These are phyloP conservation scores for Saturnispora hagleri DNA, from an alignment of 805 yeast genomes.

Conservation along the genomic window DNA sequence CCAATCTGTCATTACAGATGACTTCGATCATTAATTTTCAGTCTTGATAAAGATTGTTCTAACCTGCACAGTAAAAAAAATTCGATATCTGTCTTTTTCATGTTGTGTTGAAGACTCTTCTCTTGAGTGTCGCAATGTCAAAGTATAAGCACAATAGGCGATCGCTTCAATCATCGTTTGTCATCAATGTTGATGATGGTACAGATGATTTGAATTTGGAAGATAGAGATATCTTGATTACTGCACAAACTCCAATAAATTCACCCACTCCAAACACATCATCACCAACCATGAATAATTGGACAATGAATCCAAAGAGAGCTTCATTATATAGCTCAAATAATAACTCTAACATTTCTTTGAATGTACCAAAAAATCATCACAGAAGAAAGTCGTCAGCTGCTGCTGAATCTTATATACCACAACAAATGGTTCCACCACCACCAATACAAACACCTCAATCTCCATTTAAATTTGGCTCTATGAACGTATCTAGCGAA, in stretches of 20 bases:
- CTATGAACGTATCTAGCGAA: conserved; percentile 31
- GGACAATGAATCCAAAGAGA: conserved; percentile 5
- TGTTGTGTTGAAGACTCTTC: neutral
- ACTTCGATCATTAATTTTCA: conserved; percentile 53
- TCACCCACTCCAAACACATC: conserved; percentile 6
- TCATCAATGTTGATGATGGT: conserved; percentile 1
- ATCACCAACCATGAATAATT: conserved; percentile 2
- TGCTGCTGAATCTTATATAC: conserved; percentile 17
- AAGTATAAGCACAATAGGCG: conserved; percentile 8
- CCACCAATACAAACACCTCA: conserved; percentile 14
- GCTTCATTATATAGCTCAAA: conserved; percentile 14
- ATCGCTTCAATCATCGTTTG: conserved; percentile 11
- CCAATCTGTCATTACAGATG: conserved; percentile 68
- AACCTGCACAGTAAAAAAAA: neutral
- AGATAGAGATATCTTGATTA: neutral
- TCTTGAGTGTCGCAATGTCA: neutral
- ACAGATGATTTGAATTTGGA: neutral
- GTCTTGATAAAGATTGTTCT: neutral
- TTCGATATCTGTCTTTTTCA: neutral
- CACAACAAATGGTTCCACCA: conserved; percentile 14
- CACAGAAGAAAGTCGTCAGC: conserved; percentile 15
- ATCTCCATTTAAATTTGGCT: conserved; percentile 59
- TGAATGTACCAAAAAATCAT: conserved; percentile 6
- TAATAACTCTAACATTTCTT: conserved; percentile 15
- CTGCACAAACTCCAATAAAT: conserved; percentile 9